A percentile compares a stretch with the other conserved stretches of the same genome.
These are phyloP conservation scores for Cytospora paraplurivora DNA, from an alignment of 2,329 filamentous ascomycete genomes.

Conservation along the genomic window DNA sequence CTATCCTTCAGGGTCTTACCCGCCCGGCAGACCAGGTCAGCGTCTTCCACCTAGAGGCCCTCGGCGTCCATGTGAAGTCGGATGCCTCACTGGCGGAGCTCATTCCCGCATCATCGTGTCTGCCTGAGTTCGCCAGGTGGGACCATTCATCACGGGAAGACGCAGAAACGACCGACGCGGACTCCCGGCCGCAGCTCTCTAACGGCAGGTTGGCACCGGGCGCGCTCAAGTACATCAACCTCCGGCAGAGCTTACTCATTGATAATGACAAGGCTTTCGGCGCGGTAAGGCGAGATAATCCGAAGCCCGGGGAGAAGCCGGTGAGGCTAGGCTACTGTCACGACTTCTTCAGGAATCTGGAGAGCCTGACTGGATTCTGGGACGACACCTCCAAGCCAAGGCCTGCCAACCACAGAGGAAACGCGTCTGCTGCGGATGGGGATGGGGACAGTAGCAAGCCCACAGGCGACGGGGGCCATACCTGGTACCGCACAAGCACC, in stretches of 20 bases:
- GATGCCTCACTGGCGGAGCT: slow-evolving; percentile 53
- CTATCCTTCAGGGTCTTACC: slow-evolving; percentile 55
- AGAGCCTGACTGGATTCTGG: slow-evolving; percentile 62
- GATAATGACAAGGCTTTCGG: slow-evolving; percentile 62
- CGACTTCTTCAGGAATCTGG: slow-evolving; percentile 66
- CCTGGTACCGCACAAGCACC: slow-evolving; percentile 48
- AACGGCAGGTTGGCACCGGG: slow-evolving; percentile 60
- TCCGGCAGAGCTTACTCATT: slow-evolving; percentile 58
- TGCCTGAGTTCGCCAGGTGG: slow-evolving; percentile 58
- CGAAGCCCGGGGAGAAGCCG: slow-evolving; percentile 54
- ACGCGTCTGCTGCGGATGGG: slow-evolving; percentile 28
- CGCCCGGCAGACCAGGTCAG: slow-evolving; percentile 51
- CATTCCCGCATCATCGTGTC: slow-evolving; percentile 54
- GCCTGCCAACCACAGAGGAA: slow-evolving; percentile 23
- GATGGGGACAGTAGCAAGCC: slow-evolving; percentile 25
- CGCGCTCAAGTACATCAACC: slow-evolving; percentile 59
- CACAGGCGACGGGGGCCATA: slow-evolving; percentile 21
- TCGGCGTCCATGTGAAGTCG: slow-evolving; percentile 58
- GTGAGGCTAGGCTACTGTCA: slow-evolving; percentile 64
- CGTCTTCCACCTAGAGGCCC: slow-evolving; percentile 55
- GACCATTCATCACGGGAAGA: slow-evolving; percentile 52
- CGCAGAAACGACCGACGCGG: slow-evolving; percentile 50
- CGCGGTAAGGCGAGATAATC: slow-evolving; percentile 59
- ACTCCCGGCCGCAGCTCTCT: slow-evolving; percentile 51
- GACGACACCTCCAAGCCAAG: slow-evolving; percentile 56